These are phyloP conservation scores for Dendrobium nobile DNA, from an alignment of 106 monocot genomes.

Conservation along the genomic window DNA sequence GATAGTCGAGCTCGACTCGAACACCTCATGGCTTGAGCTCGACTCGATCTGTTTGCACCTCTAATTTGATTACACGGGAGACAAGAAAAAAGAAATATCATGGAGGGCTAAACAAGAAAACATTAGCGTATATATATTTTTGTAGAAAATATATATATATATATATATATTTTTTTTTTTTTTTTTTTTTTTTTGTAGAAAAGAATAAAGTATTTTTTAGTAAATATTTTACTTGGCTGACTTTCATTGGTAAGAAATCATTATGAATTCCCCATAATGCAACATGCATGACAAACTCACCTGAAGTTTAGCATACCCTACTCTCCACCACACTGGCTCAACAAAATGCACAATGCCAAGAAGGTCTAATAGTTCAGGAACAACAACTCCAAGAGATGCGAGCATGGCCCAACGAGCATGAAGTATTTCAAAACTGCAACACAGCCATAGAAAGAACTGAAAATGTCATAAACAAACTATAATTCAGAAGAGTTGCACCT, in stretches of 20 bases:
- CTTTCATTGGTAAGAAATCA: background rate
- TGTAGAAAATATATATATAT: too few species aligned
- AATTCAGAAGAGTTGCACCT: background rate
- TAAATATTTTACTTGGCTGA: background rate
- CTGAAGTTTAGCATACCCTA: conserved; percentile 97
- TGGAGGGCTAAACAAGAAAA: background rate
- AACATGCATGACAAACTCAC: conserved; percentile 18
- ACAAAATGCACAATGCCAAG: conserved; percentile 75
- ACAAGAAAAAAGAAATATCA: background rate
- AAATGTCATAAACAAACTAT: background rate
- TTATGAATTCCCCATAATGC: background rate
- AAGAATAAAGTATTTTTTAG: background rate
- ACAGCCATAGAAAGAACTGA: conserved; percentile 2
- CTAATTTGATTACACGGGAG: background rate
- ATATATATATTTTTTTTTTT: too few species aligned
- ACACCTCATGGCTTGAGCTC: too few species aligned
- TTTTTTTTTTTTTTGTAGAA: background rate
- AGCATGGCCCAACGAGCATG: conserved; percentile 99
- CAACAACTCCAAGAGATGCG: conserved; percentile 72
- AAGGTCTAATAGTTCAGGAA: conserved; percentile 79
- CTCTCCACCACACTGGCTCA: conserved; percentile 97
- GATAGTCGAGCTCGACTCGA: too few species aligned
- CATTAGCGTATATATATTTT: background rate
- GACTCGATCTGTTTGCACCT: too few species aligned
- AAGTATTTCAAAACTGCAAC: conserved; percentile 89